Conservation (phyloP, 75 land plant species). For the Azolla pinnata region DNA sequence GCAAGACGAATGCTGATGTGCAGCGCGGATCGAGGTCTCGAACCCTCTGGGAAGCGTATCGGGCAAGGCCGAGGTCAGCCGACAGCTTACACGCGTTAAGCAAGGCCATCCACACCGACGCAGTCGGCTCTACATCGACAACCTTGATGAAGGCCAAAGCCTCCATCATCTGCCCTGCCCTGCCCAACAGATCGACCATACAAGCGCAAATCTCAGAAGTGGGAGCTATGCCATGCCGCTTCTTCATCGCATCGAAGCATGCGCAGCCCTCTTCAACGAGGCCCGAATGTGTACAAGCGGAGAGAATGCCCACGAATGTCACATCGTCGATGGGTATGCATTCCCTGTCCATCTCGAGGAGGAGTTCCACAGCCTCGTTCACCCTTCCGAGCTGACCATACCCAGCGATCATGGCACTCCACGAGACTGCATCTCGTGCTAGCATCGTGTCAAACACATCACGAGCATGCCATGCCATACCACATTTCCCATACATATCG, state of each 20-base stretch:
- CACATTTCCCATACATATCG: conserved; percentile 28
- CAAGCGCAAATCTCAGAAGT: conserved; percentile 16
- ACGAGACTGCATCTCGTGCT: conserved; percentile 10
- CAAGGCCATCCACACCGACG: conserved; percentile 18
- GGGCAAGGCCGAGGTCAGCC: conserved; percentile 30
- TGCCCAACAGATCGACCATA: conserved; percentile 25
- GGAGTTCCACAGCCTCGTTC: conserved; percentile 10
- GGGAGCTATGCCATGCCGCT: conserved; percentile 11
- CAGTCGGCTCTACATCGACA: conserved; percentile 5
- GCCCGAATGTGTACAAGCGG: conserved; percentile 27
- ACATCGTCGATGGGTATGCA: conserved; percentile 2
- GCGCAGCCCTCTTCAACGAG: conserved; percentile 12
- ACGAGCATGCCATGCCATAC: conserved; percentile 1
- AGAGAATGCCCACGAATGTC: conserved; percentile 19
- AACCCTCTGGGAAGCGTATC: conserved; percentile 24
- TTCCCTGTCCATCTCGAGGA: conserved; percentile 7
- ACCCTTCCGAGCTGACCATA: conserved; percentile 20
- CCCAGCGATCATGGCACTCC: conserved; percentile 23
- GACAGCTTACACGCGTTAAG: conserved; percentile 29
- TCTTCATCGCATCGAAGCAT: conserved; percentile 15
- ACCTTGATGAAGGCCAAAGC: conserved; percentile 12
- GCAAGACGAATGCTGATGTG: conserved; percentile 12
- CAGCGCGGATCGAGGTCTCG: conserved; percentile 13
- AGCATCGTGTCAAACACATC: conserved; percentile 16
- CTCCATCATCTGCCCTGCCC: conserved; percentile 19